Conservation (phyloP, 345 rosid genomes). For the Adansonia digitata region DNA sequence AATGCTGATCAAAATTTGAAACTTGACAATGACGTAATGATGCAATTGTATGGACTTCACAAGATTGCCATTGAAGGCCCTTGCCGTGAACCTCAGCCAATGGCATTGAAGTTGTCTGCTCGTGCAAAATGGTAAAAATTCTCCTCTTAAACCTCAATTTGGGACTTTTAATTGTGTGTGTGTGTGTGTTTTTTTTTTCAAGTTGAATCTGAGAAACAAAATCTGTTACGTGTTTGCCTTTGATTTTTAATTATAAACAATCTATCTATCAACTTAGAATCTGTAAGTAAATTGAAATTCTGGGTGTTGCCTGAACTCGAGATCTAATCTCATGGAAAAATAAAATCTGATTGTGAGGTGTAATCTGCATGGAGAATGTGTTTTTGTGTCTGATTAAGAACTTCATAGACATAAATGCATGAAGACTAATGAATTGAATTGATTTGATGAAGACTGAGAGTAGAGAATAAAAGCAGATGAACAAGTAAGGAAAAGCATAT, state of each 20-base stretch:
- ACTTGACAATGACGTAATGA: constrained; percentile 21
- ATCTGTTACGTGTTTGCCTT: background rate
- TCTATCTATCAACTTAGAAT: too few relatives aligned
- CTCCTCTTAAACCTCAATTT: background rate
- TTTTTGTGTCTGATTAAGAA: background rate
- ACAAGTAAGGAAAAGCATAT: background rate
- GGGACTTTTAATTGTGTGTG: background rate
- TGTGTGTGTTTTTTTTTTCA: background rate
- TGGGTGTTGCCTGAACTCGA: background rate
- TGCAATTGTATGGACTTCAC: constrained; percentile 46
- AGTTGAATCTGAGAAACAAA: background rate
- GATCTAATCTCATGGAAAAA: background rate
- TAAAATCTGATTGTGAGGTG: too few relatives aligned
- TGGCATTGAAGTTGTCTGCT: constrained; percentile 43
- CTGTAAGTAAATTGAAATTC: too few relatives aligned
- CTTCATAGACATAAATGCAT: background rate
- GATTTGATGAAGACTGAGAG: constrained; percentile 10
- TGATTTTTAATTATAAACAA: background rate
- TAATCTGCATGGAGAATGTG: too few relatives aligned
- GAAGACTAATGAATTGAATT: background rate
- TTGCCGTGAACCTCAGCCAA: constrained; percentile 38
- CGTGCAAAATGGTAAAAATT: constrained; percentile 45
- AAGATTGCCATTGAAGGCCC: constrained; percentile 51
- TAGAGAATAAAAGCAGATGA: constrained; percentile 2
- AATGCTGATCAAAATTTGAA: constrained; percentile 21